phyloP scores from a whole-genome alignment of 2,329 filamentous ascomycete species.

The Colletotrichum somersetense region DNA sequence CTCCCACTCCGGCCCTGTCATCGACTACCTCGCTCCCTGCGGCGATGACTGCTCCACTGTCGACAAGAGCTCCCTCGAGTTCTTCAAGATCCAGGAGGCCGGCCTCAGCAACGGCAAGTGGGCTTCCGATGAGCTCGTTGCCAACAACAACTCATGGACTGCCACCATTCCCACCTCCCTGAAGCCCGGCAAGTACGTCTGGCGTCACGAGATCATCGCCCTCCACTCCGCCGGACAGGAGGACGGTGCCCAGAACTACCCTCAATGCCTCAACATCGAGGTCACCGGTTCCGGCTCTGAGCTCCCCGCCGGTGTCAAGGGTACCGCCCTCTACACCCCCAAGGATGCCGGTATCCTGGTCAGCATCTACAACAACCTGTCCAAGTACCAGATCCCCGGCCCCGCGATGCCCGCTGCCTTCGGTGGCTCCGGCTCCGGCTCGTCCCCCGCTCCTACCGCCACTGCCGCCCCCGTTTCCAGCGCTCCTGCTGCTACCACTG shows the following conservation, averaged over 20 bases:
- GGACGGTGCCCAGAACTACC: conserved; percentile 63
- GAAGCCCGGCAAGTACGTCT: conserved; percentile 65
- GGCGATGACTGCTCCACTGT: conserved; percentile 65
- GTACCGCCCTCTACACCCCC: conserved; percentile 53
- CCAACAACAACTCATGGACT: conserved; percentile 60
- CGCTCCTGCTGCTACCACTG: conserved; percentile 42
- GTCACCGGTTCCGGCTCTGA: conserved; percentile 56
- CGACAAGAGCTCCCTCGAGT: conserved; percentile 64
- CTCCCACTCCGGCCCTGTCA: conserved; percentile 71
- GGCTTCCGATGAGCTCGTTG: conserved; percentile 66
- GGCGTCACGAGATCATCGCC: conserved; percentile 68
- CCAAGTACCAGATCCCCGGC: conserved; percentile 51
- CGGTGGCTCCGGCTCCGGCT: conserved; percentile 38
- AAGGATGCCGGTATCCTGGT: conserved; percentile 52
- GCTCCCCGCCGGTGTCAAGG: conserved; percentile 49
- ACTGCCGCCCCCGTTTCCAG: conserved; percentile 45
- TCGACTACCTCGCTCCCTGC: conserved; percentile 71
- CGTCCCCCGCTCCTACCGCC: conserved; percentile 44
- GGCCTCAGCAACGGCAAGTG: conserved; percentile 66
- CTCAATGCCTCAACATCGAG: conserved; percentile 65
- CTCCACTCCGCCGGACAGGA: conserved; percentile 60
- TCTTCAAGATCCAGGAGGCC: conserved; percentile 70
- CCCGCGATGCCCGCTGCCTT: conserved; percentile 42
- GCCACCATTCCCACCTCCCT: conserved; percentile 61
- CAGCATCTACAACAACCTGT: conserved; percentile 50